phyloP scores from a whole-genome alignment of 2,329 filamentous ascomycete species.

The Colletotrichum costaricense region DNA sequence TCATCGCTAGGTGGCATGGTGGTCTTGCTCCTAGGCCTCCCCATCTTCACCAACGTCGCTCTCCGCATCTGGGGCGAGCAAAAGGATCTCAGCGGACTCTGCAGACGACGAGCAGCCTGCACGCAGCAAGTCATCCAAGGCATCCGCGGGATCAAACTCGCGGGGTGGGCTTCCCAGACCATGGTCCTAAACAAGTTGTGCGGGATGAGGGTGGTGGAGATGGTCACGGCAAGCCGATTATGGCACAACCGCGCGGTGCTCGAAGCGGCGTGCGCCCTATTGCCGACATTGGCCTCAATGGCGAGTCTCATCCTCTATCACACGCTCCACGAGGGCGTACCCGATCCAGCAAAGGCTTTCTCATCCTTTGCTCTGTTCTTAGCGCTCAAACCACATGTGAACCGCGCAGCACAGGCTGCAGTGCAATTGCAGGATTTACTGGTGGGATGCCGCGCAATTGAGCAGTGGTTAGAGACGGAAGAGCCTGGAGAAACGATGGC shows the following conservation, averaged over 20 bases:
- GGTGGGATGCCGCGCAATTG: not conserved
- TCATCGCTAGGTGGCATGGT: not conserved
- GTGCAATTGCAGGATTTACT: conserved; percentile 3
- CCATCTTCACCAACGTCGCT: not conserved
- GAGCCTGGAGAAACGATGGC: not conserved
- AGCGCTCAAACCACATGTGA: conserved; percentile 5
- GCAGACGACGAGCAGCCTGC: not conserved
- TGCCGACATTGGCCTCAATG: conserved; percentile 5
- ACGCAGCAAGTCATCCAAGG: not conserved
- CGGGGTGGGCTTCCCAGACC: not conserved
- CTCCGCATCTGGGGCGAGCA: conserved; percentile 5
- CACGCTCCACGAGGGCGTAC: not conserved
- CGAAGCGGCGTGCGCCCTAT: not conserved
- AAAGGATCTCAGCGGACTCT: conserved; percentile 2
- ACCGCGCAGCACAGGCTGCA: not conserved
- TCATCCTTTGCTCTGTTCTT: conserved; percentile 2
- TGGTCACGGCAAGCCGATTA: not conserved
- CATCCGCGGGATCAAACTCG: conserved; percentile 6
- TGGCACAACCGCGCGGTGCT: conserved; percentile 4
- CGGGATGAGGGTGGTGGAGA: not conserved
- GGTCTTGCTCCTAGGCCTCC: not conserved
- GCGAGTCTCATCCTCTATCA: not conserved
- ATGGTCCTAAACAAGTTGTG: not conserved
- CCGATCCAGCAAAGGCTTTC: not conserved
- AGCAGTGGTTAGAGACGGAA: conserved; percentile 1